Evolutionary conservation across 495 filamentous ascomycete genomes (phyloP).

Genomic region (Bathelium albidoporum): DNA sequence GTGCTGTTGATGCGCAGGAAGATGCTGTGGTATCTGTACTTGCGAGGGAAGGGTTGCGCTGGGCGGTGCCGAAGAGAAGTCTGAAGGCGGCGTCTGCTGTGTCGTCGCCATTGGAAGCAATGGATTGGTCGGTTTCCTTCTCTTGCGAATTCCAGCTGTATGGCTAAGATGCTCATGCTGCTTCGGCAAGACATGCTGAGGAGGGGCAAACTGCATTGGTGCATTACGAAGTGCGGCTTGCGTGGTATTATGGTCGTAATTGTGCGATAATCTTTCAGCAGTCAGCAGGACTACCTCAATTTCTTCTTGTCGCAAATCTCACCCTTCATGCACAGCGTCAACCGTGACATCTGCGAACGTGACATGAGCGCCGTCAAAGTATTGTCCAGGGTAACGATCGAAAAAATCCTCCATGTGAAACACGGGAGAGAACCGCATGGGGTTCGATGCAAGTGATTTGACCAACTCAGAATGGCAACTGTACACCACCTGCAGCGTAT

Average conservation of each 20-base stretch:
- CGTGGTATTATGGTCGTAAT: background rate
- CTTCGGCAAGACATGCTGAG: background rate
- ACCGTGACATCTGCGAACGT: slow-evolving; percentile 30
- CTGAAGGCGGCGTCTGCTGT: background rate
- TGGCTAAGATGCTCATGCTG: background rate
- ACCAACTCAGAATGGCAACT: slow-evolving; percentile 63
- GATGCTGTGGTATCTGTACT: background rate
- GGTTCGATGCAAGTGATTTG: slow-evolving; percentile 53
- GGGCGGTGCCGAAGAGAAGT: background rate
- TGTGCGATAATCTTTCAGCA: background rate
- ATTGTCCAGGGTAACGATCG: slow-evolving; percentile 56
- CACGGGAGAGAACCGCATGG: slow-evolving; percentile 60
- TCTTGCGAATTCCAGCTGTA: background rate
- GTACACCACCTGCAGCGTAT: slow-evolving; percentile 64
- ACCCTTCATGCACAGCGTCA: slow-evolving; percentile 26
- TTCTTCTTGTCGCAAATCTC: background rate
- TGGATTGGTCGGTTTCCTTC: background rate
- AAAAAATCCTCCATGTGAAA: slow-evolving; percentile 83
- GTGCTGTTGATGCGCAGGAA: background rate
- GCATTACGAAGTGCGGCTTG: background rate
- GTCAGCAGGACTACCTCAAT: background rate
- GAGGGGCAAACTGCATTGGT: background rate
- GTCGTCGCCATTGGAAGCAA: background rate
- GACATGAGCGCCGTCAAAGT: slow-evolving; percentile 45
- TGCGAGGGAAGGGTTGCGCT: background rate